phyloP scores from a whole-genome alignment of 306 rosid species.

The Vigna unguiculata region DNA sequence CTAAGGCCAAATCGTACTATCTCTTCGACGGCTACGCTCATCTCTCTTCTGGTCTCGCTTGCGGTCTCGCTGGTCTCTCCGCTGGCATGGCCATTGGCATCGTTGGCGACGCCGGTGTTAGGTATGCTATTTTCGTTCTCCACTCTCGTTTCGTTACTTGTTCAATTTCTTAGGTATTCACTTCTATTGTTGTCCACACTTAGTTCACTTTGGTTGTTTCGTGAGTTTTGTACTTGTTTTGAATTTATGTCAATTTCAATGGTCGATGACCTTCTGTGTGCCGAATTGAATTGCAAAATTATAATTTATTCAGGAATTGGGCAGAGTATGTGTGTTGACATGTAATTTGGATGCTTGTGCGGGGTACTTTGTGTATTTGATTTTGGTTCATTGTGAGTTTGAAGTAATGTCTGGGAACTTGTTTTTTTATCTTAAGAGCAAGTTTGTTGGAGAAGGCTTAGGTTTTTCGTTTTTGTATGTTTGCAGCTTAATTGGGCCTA shows the following conservation, averaged over 20 bases:
- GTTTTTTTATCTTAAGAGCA: neutral
- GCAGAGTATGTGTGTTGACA: neutral
- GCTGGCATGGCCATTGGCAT: constrained; percentile 86
- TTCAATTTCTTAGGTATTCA: neutral
- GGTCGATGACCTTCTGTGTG: neutral
- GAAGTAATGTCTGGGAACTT: neutral
- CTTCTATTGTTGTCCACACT: no score
- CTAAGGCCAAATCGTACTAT: constrained; percentile 77
- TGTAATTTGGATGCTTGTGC: neutral
- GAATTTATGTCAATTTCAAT: neutral
- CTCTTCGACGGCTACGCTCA: constrained; percentile 81
- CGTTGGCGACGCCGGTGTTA: constrained; percentile 79
- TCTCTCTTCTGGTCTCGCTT: constrained; percentile 74
- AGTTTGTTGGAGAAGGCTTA: neutral
- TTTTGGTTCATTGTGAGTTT: neutral
- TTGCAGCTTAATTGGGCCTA: neutral
- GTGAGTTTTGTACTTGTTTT: neutral
- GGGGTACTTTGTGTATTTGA: neutral
- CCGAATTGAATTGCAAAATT: neutral
- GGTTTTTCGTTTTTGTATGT: neutral
- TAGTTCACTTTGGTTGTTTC: neutral
- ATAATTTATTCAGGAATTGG: neutral
- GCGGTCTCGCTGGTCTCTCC: constrained; percentile 78
- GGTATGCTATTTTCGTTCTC: constrained; percentile 39
- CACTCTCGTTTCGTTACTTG: neutral